Base-by-base conservation (phyloP, 352 stramenopile species). In the Pythium dissimile region DNA sequence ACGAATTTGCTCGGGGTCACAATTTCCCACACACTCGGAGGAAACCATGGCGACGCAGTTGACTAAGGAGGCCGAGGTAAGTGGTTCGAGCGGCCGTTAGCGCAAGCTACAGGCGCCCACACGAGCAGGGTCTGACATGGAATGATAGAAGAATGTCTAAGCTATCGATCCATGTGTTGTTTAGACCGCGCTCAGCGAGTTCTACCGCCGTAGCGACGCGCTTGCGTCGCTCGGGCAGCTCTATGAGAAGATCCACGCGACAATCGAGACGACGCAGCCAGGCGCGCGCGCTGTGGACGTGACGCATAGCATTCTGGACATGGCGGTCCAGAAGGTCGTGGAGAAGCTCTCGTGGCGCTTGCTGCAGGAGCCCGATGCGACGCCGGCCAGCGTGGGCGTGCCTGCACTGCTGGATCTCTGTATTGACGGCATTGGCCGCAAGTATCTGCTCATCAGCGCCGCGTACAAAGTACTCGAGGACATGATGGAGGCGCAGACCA, bases 401-500 rank as follows among this genome's bases (percentile, higher is more conserved):
- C 77, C 83, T 3, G 70, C 72, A 50, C 69, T 95, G 5, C 65
- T 95, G 42, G 85, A 95, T 39, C 48, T 95, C 47, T 95, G 83
- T 44, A 93, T 93, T 54, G 74, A 75, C 12, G 85, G 85, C n/a
- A 84, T 90, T 24, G 67, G 57, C 26, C 69, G 69, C n/a, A 73
- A 85, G 10, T 76, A 77, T 34, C 54, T 95, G 44, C 52, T 86
- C 32, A 82, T 78, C 59, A 88, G 72, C 62, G 81, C 84, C 21
- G 82, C 85, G 12, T 95, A 95, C 69, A 89, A 91, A 53, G 69
- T 95, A 39, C 71, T 95, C 24, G 85, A 93, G 44, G 82, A 95
- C 62, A 66, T 95, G 30, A 90, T 93, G 81, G 85, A 95, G 45
- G 77, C 81, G 3, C 85, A 95, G 62, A 93, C 83, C 20, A 91